Percentiles rank a stretch among this genome's conserved stretches.
These are phyloP conservation scores for Teratosphaeria destructans DNA, from an alignment of 2,329 filamentous ascomycete genomes.

Conservation along the genomic window DNA sequence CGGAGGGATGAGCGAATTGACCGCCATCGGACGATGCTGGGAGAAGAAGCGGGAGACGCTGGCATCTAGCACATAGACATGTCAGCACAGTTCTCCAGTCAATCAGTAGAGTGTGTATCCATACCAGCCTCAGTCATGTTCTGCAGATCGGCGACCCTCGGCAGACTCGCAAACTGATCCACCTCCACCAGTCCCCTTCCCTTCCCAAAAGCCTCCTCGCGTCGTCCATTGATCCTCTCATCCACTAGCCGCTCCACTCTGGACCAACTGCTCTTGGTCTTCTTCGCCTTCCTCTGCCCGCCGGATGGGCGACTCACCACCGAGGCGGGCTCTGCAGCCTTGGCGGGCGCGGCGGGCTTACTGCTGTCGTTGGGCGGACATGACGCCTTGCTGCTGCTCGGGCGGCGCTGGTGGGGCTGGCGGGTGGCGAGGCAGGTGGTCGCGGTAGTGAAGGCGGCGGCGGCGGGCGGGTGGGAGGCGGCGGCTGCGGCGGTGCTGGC, in stretches of 20 bases:
- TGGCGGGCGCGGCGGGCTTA: conserved; percentile 20
- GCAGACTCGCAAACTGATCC: conserved; percentile 44
- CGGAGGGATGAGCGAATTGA: conserved; percentile 70
- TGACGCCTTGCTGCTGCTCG: conserved; percentile 41
- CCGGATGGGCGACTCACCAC: conserved; percentile 7
- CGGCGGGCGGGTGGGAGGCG: neutral
- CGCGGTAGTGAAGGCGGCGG: conserved; percentile 14
- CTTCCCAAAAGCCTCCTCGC: conserved; percentile 7
- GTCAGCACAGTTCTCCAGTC: conserved; percentile 5
- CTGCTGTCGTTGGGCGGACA: conserved; percentile 30
- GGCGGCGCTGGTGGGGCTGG: conserved; percentile 37
- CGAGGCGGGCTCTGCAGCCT: conserved; percentile 11
- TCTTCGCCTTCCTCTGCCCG: conserved; percentile 8
- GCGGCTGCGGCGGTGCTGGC: conserved; percentile 2
- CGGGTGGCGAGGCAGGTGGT: conserved; percentile 26
- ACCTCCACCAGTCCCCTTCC: conserved; percentile 33
- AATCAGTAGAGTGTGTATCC: conserved; percentile 4
- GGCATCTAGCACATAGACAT: conserved; percentile 59
- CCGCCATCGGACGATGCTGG: conserved; percentile 84
- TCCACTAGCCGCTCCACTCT: neutral
- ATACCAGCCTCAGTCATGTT: conserved; percentile 46
- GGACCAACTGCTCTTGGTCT: conserved; percentile 5
- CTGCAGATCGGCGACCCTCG: conserved; percentile 64
- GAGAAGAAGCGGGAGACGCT: conserved; percentile 90
- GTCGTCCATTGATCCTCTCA: conserved; percentile 3